Base-by-base conservation (phyloP, 495 filamentous ascomycete species). In the Monascus purpureus region DNA sequence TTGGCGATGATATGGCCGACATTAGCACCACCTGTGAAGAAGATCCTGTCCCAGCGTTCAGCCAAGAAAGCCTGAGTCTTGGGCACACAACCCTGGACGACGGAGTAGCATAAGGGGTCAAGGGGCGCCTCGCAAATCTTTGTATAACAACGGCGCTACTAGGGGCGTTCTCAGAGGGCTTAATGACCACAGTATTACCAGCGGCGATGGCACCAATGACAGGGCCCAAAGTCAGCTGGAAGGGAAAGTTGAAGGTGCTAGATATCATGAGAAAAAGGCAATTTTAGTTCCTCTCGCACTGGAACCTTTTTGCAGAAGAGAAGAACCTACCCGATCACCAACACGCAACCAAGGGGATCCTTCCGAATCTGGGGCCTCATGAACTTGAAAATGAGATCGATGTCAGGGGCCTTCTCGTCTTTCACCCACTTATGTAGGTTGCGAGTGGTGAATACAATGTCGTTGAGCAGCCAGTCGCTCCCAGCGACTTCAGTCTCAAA, bases 1-100 rank as follows among this genome's bases (percentile, higher is more conserved):
- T 85, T 82, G 14, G 85, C 73, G 42, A 97, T 75, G 55, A 95
- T 88, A 28, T 66, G 81, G 31, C 81, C 90, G 22, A 95, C 87
- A 20, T 47, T 60, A 8, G 65, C 59, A 40, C 69, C 70, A 28
- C 90, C 90, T 9, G 90, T 97, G 62, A 93, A 97, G 63, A 92
- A 88, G 42, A 97, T 88, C 67, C 93, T 94, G 57, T 92, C 87
- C 84, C 86, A 97, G 45, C 85, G 85, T 55, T 86, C 72, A 31
- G 85, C 72, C 8, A 97, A 63, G 18, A 96, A 58, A 4, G 76
- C 76, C 12, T 79, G 82, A 2, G 80, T 82, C 65, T 93, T 84
- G 15, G 76, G 63, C 18, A 93, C 47, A 6, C 62, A 72, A 33
- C 90, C 90, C 52, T 93, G 86, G 35, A 94, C 67, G 30, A 88